Base-by-base conservation (phyloP, 2,329 filamentous ascomycete species). In the Aureobasidium sp. region DNA sequence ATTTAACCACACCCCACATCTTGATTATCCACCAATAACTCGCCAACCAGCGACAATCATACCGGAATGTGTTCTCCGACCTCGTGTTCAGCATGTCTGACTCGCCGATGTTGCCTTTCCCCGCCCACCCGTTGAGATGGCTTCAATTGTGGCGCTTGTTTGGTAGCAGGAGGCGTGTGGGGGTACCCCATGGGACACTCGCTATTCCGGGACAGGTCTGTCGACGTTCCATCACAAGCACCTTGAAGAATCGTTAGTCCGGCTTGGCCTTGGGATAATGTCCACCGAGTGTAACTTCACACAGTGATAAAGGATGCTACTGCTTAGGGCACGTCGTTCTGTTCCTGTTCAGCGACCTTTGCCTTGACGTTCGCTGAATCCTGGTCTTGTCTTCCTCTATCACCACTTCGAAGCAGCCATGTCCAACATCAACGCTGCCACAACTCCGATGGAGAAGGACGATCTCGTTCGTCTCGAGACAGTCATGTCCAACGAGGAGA, bases 381-480 rank as follows among this genome's bases (percentile, higher is more conserved):
- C 17, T 48, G 41, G 24, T 15, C n/a, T 20, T 24, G 5, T 12
- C 2, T 46, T n/a, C 20, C 2, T 3, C 29, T 20, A 24, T 34
- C 27, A 13, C 39, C 13, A 20, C 47, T 20, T 48, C 5, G 29
- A 36, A 24, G 34, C 43, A 37, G 43, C 20, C 24, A 60, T 53
- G 53, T 50, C 55, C 26, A 53, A 62, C 10, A 57, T 47, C 44
- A 59, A 37, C 4, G 39, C n/a, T 32, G 24, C 32, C 13, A 27
- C 41, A 20, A 8, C 41, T 27, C 43, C 55, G 10, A 41, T 52
- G 44, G 63, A 63, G 34, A 65, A 65, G 56, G 50, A 57, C 20
- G 59, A 63, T 43, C 71, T 77, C 63, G 70, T 73, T 7, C 75
- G 81, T 61, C 75, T 84, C 62, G 81, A 83, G 72, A 74, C 76